Evolutionary conservation across 164 flowering plant species (phyloP).

Genomic region (Annona squamosa): DNA sequence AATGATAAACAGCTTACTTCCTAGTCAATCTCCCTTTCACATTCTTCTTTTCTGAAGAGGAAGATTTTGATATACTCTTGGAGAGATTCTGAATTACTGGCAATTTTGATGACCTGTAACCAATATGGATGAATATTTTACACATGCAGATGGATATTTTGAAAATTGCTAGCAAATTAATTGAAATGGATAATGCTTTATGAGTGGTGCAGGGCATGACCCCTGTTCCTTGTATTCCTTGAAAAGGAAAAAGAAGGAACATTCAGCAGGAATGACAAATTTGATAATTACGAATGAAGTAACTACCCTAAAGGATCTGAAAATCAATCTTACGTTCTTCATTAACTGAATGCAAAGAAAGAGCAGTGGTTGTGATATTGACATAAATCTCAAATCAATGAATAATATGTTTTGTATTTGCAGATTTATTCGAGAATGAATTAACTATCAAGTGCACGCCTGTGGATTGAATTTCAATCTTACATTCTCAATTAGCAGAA

Average conservation of each 20-base stretch:
- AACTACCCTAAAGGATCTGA: no score
- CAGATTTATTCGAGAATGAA: neutral
- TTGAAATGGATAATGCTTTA: neutral
- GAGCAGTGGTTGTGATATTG: no score
- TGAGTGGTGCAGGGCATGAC: no score
- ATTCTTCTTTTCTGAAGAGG: conserved; percentile 16
- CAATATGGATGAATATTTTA: neutral
- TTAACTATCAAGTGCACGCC: neutral
- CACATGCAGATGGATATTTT: neutral
- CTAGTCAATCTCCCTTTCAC: conserved; percentile 58
- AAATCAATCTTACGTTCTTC: no score
- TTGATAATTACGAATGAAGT: no score
- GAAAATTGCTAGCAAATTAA: neutral
- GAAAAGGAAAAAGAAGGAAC: no score
- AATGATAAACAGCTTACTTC: conserved; percentile 40
- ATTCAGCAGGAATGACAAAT: no score
- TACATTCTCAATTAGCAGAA: neutral
- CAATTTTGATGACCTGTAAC: conserved; percentile 8
- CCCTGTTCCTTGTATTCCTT: no score
- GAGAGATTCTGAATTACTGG: conserved; percentile 9
- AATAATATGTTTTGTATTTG: neutral
- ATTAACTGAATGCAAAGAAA: no score
- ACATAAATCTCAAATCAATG: no score
- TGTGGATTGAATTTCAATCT: neutral
- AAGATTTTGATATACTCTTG: neutral